Base-by-base conservation (phyloP, 805 yeast species). In the Pichia nanzhaoensis region DNA sequence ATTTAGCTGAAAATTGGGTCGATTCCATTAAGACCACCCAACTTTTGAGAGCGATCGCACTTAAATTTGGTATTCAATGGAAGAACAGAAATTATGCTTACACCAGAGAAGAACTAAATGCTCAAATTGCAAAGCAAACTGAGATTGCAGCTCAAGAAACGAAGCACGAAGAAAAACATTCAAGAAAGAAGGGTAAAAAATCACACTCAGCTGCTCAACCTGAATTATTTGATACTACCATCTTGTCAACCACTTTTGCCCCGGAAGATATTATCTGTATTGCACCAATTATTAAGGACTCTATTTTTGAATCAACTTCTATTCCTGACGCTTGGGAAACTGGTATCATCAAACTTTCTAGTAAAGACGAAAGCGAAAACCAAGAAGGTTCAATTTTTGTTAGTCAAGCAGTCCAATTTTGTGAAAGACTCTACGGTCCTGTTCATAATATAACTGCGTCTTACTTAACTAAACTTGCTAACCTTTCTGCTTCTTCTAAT, bases 61-160 rank as follows among this genome's bases (percentile, higher is more conserved):
- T 69, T 44, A 84, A 85, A 64, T 77, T 81, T 54, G 98, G 98
- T 65, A 77, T 91, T 43, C 99, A 93, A 69, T 82, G 95, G 85
- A 66, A 70, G 49, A 69, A 75, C 10, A 73, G 66, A 50, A 58
- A 66, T 10, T 80, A 77, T 57, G 66, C 61, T 12, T 77, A 78
- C 60, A 70, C 77, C 30, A 59, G 60, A 37, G 78, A 70, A 37
- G 63, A 56, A 17, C 61, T 70, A 36, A 68, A 64, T 27, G 49
- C 53, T 14, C 61, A 58, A 47, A 40, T 57, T n/a, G 45, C 54
- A 21, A 46, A 58, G 13, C 57, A 53, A 38, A 31, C 49, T 18
- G 33, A 28, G 1, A 56, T 59, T 17, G 56, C 59, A 33, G 44
- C 35, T 24, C 28, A 24, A 14, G 17, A 19, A 5, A 10, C 27